Conservation (phyloP, 139 green algal genomes). For the Mychonastes homosphaera region DNA sequence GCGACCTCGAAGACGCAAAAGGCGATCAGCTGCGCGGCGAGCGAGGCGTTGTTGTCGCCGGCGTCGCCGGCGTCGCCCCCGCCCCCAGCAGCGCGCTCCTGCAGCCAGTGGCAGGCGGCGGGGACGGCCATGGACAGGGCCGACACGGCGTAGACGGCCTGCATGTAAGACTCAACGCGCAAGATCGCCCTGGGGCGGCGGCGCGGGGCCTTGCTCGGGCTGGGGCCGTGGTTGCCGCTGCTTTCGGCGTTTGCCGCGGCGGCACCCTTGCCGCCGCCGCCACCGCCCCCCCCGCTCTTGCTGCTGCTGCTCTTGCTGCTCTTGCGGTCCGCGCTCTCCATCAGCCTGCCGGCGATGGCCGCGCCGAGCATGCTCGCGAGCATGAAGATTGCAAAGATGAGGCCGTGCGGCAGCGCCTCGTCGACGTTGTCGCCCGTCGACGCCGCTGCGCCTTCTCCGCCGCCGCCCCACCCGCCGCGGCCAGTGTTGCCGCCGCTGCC, state of each 20-base stretch:
- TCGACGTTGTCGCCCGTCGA: slow-evolving; percentile 2
- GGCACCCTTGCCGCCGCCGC: neutral
- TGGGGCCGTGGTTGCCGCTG: neutral
- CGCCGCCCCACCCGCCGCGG: neutral
- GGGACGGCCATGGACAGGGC: neutral
- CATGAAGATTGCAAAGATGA: slow-evolving; percentile 98
- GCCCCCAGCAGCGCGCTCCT: slow-evolving; percentile 2
- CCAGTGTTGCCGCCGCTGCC: neutral
- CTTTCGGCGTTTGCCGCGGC: neutral
- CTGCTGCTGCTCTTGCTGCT: slow-evolving; percentile 1
- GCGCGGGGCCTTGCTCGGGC: too few species aligned
- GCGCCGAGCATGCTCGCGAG: slow-evolving; percentile 71
- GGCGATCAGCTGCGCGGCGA: slow-evolving; percentile 66
- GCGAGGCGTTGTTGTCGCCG: slow-evolving; percentile 38
- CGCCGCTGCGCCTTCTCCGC: neutral
- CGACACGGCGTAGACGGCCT: neutral
- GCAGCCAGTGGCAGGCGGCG: neutral
- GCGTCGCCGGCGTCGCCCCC: neutral
- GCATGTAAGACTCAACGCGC: neutral
- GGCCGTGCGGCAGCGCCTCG: slow-evolving; percentile 86
- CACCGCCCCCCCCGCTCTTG: neutral
- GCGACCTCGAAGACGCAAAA: slow-evolving; percentile 88
- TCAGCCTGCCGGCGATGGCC: slow-evolving; percentile 30
- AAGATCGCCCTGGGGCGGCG: neutral
- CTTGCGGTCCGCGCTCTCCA: slow-evolving; percentile 20